These are phyloP conservation scores for Onygena corvina DNA, from an alignment of 2,329 filamentous ascomycete species.

Conservation along the genomic window DNA sequence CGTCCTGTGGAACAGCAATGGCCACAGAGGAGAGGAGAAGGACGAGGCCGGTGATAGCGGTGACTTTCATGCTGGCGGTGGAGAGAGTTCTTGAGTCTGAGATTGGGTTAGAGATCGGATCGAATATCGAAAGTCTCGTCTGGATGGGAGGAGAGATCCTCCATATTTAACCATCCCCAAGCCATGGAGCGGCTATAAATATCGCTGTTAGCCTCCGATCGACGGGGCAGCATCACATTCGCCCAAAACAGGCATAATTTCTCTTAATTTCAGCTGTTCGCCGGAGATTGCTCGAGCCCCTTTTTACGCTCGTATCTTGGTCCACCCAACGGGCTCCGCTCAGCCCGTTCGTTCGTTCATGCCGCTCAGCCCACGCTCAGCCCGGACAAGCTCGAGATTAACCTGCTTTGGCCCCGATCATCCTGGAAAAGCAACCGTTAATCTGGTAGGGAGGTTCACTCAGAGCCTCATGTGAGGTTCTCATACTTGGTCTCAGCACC, in stretches of 20 bases:
- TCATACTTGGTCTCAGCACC: background rate
- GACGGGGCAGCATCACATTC: background rate
- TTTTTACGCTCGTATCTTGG: background rate
- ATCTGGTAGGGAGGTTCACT: background rate
- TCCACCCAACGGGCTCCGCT: background rate
- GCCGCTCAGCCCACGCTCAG: constrained; percentile 5
- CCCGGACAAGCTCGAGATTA: background rate
- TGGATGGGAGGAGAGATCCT: background rate
- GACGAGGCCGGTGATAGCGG: background rate
- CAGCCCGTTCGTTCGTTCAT: background rate
- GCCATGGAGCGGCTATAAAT: background rate
- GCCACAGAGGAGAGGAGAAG: constrained; percentile 3
- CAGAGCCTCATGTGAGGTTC: background rate
- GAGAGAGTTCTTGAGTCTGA: background rate
- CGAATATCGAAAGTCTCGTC: background rate
- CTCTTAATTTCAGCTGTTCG: background rate
- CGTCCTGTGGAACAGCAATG: background rate
- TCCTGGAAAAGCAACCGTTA: background rate
- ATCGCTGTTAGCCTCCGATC: background rate
- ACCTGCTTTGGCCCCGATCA: background rate
- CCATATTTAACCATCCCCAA: too few relatives aligned
- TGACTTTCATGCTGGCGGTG: constrained; percentile 4
- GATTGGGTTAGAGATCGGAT: background rate
- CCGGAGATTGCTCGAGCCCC: background rate
- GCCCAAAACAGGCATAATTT: background rate